Evolutionary conservation across 345 rosid species (phyloP), one percentile per base, ranked within the genome.

Genomic region (Arabis hirsuta): DNA sequence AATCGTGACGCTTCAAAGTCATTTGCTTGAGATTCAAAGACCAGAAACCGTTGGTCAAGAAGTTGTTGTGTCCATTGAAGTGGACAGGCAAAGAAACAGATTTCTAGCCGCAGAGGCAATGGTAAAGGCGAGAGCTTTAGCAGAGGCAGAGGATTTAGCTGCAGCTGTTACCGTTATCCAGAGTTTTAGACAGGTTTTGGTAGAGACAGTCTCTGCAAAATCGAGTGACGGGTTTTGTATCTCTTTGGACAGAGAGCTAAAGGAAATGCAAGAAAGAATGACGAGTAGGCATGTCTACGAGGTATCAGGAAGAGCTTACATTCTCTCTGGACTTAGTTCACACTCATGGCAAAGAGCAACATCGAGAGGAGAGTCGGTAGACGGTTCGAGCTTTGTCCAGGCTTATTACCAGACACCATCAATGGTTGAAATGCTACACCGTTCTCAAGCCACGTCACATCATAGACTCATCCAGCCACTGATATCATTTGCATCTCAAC

Each of bases 291-390:
- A 91, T 64, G 91, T 91, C 26, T 95, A 95, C 7, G 96, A 95
- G 79, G 89, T 85, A 47, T 95, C 96, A 0, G 97, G 99, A 19
- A 86, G 99, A 67, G 99, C 97, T 38, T 95, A 91, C 61, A 88
- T 95, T 56, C 93, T 95, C 13, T 95, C 99, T 0, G 99, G 99
- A 55, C 90, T 95, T 53, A 95, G 98, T 80, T 95, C 99, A 7
- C 98, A 95, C 62, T 95, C 97, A 10, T 92, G 99, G 99, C 99
- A 95, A 80, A 84, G 99, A 84, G 98, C 99, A 29, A 92, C 98
- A 9, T 79, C 97, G 9, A 92, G 99, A 82, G 98, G 99, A 31
- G 96, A 92, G 81, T 90, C 97, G 60, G 85, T 90, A 1, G 96
- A 90, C 2, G 84, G 94, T 54, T 91, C 90, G 11, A 96, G 96